phyloP scores from a whole-genome alignment of 352 stramenopile genomes.

The Phytophthora capsici region DNA sequence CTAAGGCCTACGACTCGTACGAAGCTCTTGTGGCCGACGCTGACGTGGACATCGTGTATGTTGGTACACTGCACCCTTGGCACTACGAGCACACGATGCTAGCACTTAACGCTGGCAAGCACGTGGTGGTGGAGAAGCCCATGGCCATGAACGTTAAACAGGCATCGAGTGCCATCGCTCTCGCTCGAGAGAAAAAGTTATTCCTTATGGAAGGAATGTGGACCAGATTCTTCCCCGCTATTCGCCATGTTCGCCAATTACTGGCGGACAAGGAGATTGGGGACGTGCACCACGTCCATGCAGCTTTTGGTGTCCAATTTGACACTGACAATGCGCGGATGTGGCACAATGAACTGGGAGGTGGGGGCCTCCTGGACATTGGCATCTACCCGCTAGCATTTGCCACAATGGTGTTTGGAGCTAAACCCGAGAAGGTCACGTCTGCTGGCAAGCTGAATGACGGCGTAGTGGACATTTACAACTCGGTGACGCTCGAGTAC shows the following conservation, averaged over 20 bases:
- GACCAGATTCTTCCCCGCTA: conserved; percentile 87
- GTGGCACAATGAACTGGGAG: conserved; percentile 71
- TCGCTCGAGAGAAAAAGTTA: conserved; percentile 56
- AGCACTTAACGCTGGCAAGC: conserved; percentile 76
- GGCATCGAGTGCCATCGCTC: conserved; percentile 58
- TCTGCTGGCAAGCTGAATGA: conserved; percentile 58
- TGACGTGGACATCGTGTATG: conserved; percentile 88
- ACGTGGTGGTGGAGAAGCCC: conserved; percentile 92
- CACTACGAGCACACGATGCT: conserved; percentile 73
- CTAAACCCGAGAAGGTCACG: conserved; percentile 53
- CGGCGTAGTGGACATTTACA: conserved; percentile 59
- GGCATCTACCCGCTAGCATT: conserved; percentile 83
- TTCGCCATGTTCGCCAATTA: conserved; percentile 53
- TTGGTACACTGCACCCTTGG: conserved; percentile 86
- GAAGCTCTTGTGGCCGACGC: conserved; percentile 74
- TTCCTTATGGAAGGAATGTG: conserved; percentile 90
- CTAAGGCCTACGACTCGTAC: conserved; percentile 79
- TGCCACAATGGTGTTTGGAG: conserved; percentile 69
- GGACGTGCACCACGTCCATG: conserved; percentile 56
- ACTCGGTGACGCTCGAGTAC: conserved; percentile 67
- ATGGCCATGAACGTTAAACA: conserved; percentile 84
- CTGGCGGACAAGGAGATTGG: conserved; percentile 51
- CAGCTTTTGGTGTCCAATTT: conserved; percentile 56
- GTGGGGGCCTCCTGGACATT: conserved; percentile 78
- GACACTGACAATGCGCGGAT: conserved; percentile 45